phyloP scores from a whole-genome alignment of 352 stramenopile species.

The Phytophthora nicotianae region DNA sequence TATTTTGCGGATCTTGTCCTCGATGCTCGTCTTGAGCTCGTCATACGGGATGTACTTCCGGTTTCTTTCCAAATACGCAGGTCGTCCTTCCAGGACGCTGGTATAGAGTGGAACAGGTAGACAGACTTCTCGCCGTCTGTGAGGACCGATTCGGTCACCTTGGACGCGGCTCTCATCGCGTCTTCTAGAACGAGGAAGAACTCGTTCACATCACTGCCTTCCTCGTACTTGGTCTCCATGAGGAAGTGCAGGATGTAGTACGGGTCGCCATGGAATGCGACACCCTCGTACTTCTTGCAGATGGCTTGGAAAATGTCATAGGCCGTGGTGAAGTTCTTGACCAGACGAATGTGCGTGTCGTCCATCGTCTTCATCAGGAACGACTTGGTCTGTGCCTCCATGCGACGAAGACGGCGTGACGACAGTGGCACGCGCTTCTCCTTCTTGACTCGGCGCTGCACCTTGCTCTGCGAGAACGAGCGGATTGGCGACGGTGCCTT shows the following conservation, averaged over 20 bases:
- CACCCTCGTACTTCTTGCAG: slow-evolving; percentile 6
- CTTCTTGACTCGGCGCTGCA: background rate
- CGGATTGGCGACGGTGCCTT: background rate
- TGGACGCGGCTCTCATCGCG: background rate
- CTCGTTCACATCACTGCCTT: background rate
- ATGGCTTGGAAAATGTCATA: slow-evolving; percentile 15
- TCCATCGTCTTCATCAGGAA: slow-evolving; percentile 8
- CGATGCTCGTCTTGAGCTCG: background rate
- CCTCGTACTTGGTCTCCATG: slow-evolving; percentile 1
- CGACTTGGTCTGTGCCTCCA: slow-evolving; percentile 16
- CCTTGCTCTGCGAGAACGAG: too few relatives aligned
- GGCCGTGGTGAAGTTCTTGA: slow-evolving; percentile 13
- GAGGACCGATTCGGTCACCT: slow-evolving; percentile 15
- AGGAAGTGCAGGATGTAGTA: slow-evolving; percentile 2
- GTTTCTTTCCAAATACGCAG: background rate
- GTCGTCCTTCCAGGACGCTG: slow-evolving; percentile 6
- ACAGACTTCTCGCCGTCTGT: slow-evolving; percentile 6
- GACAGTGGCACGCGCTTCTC: background rate
- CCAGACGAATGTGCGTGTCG: slow-evolving; percentile 14
- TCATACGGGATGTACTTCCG: background rate
- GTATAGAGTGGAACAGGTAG: slow-evolving; percentile 10
- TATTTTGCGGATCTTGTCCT: background rate
- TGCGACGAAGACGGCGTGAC: background rate
- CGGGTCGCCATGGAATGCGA: background rate
- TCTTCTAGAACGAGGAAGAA: slow-evolving; percentile 8